phyloP scores from a whole-genome alignment of 148 eudicot species.

The Rhododendron henanense region DNA sequence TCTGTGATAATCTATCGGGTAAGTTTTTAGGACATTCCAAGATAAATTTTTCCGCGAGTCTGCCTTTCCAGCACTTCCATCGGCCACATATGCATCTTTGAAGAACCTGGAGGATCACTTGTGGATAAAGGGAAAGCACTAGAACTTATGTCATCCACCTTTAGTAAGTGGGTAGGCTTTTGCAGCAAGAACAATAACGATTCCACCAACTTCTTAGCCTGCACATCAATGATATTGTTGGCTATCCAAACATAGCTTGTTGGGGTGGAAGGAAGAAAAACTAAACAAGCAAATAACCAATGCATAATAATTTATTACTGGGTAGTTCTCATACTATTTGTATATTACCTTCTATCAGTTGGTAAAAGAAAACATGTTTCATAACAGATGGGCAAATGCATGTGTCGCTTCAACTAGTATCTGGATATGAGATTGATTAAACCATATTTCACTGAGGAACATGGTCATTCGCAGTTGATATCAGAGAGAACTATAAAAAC shows the following conservation, averaged over 20 bases:
- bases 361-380: neutral
- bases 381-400: neutral
- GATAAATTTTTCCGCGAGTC: constrained; percentile 54
- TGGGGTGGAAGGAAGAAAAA: constrained; percentile 8
- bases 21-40: constrained; percentile 97
- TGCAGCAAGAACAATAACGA: constrained; percentile 55
- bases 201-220: constrained; percentile 58
- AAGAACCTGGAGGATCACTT: constrained; percentile 30
- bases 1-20: constrained; percentile 69
- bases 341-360: neutral
- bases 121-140: constrained; percentile 25
- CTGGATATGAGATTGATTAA: neutral
- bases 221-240: constrained; percentile 14
- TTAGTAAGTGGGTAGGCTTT: constrained; percentile 33
- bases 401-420: neutral
- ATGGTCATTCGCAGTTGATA: neutral
- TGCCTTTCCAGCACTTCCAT: constrained; percentile 50
- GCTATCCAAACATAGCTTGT: neutral
- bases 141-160: constrained; percentile 34
- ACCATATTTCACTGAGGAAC: neutral
- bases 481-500: neutral
- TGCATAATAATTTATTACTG: neutral
- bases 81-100: constrained; percentile 55
- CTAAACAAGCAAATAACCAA: neutral
- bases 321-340: neutral